Evolutionary conservation across 768 basidiomycete species (phyloP), one percentile per base, ranked within the genome.

Genomic region (Lactarius sp.): DNA sequence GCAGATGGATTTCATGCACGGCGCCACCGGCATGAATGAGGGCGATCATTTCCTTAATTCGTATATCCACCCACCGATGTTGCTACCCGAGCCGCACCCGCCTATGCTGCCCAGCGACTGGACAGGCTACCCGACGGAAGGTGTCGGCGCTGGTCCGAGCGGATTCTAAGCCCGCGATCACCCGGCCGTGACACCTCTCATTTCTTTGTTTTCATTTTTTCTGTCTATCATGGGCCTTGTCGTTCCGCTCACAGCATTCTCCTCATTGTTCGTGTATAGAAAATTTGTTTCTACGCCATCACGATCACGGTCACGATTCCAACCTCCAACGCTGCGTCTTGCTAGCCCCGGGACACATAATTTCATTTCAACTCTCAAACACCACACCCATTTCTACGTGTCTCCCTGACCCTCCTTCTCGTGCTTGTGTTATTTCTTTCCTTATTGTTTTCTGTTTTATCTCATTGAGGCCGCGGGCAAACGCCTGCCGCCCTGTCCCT

Each of bases 1-100:
- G 20, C 81, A 84, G 18, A 87, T 88, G 85, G 87, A 90, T 68
- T 90, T 83, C 66, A 76, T 89, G 6, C 87, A 90, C 60, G 82
- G 82, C 36, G 83, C 84, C 9, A 72, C 84, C 79, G 81, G n/a
- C 79, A 80, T 27, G 87, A 88, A 51, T 5, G 88, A 90, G 51
- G 66, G 68, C 14, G 87, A 87, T 22, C 80, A 77, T 61, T 73
- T 90, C 47, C 82, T 82, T 60, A 77, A 78, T 4, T 73, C 79
- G 14, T 83, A 83, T 59, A 70, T 83, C 50, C 83, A 84, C 69
- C 83, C 83, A 18, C 82, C 83, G 9, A 84, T 84, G 83, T 56
- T 80, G 33, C 77, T 76, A 16, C 81, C 78, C 20, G 70, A 76
- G 69, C 69, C 72, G 0, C 76, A 77, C 60, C 77, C 73, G 20